These are phyloP conservation scores for Sonneratia alba DNA, from an alignment of 345 rosid species.

Conservation along the genomic window DNA sequence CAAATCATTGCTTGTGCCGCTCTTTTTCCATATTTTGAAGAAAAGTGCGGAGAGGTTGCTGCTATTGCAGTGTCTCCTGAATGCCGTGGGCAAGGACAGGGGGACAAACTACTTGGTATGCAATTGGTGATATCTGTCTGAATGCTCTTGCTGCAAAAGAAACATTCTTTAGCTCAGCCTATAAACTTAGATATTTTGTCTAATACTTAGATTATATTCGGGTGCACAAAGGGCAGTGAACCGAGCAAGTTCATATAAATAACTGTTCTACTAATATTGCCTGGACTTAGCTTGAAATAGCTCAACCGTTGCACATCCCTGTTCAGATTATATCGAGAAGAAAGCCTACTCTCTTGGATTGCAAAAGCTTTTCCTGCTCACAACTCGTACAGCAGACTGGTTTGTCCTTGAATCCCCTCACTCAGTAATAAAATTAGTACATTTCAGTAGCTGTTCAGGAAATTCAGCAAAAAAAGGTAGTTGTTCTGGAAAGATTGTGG, in stretches of 20 bases:
- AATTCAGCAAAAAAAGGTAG: no score
- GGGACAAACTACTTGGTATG: conserved; percentile 89
- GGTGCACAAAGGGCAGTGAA: no score
- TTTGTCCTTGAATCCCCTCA: conserved; percentile 18
- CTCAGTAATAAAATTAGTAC: background rate
- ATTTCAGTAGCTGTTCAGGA: background rate
- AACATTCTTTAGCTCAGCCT: background rate
- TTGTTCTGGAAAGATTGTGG: background rate
- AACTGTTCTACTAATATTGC: background rate
- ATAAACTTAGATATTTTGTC: background rate
- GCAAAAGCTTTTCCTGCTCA: conserved; percentile 65
- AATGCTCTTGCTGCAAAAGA: background rate
- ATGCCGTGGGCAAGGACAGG: conserved; percentile 94
- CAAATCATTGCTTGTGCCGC: conserved; percentile 93
- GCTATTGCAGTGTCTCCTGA: conserved; percentile 87
- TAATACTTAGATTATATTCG: background rate
- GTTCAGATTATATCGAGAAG: conserved; percentile 81
- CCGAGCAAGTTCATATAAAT: background rate
- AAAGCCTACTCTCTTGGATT: conserved; percentile 64
- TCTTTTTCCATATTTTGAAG: conserved; percentile 70
- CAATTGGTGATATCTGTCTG: background rate
- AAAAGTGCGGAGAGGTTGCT: conserved; percentile 87
- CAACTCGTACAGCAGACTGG: conserved; percentile 95
- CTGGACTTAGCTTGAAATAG: background rate
- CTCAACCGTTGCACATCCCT: background rate